Base-by-base conservation (phyloP, 2,329 filamentous ascomycete species). In the Pseudocercospora ulei region DNA sequence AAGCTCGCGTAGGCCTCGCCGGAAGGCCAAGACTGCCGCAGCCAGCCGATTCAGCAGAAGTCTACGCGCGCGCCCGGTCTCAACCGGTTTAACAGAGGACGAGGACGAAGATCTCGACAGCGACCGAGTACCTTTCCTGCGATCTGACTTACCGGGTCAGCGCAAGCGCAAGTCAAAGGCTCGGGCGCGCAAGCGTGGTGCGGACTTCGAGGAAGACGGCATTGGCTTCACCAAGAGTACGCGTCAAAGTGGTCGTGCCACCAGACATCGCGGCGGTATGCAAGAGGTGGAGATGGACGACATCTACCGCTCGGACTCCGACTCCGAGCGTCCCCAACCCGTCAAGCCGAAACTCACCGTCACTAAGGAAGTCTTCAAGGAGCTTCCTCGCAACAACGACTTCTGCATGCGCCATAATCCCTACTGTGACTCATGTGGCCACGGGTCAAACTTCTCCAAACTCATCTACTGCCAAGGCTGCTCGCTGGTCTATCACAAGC, bases 381-480 rank as follows among this genome's bases (percentile, higher is more conserved):
- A 69, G 1, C 55, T 84, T 1, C 63, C 76, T 1, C 62, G 67
- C 3, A 70, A 76, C 8, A 73, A 80, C 24, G 63, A 70, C 2
- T 98, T 98, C 59, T 71, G 72, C 38, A 65, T 69, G 13, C 71
- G 74, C 7, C 90, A 98, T 60, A 74, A 71, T 30, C 66, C 73
- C 25, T 66, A 65, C 5, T 98, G 90, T 59, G 78, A 83, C 49
- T 71, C 76, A 2, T 98, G 90, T 56, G 71, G 72, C 5, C 65
- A 72, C 31, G 65, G 70, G 13, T 59, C 64, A 1, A 70, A 67
- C 41, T 80, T 78, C 55, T 85, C 83, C 1, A 68, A 73, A 24
- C 66, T 98, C 14, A 72, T 98, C 20, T 78, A 80, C 55, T 98
- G 90, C 52, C 92, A 98, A 63, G 90, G 90, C 18, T 98, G 90